Evolutionary conservation across 345 rosid species (phyloP), one percentile per base, ranked within the genome.

Genomic region (Citrus maxima): DNA sequence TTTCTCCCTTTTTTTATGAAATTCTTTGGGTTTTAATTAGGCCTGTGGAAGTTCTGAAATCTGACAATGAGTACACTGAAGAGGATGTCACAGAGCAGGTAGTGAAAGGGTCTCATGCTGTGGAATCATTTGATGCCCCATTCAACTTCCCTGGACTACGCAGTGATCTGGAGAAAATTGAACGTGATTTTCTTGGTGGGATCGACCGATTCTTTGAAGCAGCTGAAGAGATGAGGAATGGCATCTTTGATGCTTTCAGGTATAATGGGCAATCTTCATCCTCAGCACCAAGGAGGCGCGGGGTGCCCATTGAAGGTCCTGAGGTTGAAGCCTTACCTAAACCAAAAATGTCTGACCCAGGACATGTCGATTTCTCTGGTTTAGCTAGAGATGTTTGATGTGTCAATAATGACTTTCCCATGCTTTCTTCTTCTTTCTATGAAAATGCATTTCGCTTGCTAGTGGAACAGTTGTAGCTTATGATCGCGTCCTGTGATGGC

Each of bases 31-130:
- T 35, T 37, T 83, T 55, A 4, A 64, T 78, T 75, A 93, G 98
- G 88, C 95, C 97, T 21, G 65, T 84, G 28, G 89, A 92, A 86
- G 88, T 96, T 62, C 72, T 96, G 82, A 75, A 88, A 55, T 96
- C 97, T 37, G 87, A 83, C 85, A 92, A 82, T 79, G 99, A 94
- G 83, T 92, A 92, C 81, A 90, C 97, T 5, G 99, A 94, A 86
- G 99, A 94, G 16, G 97, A 94, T 76, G 90, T 94, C n/a, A 94
- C 97, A 0, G 88, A 90, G 27, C 84, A 83, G 83, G 82, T 91
- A 67, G 77, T 62, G 19, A 83, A 81, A 65, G 90, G 89, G 56
- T 79, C 86, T 38, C 27, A 80, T 72, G 70, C 70, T 21, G 12
- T 72, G 0, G 79, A 78, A 67, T 79, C 83, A 64, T 84, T 77